Conservation (phyloP, 352 stramenopile genomes). For the Globisporangium emineosum region DNA sequence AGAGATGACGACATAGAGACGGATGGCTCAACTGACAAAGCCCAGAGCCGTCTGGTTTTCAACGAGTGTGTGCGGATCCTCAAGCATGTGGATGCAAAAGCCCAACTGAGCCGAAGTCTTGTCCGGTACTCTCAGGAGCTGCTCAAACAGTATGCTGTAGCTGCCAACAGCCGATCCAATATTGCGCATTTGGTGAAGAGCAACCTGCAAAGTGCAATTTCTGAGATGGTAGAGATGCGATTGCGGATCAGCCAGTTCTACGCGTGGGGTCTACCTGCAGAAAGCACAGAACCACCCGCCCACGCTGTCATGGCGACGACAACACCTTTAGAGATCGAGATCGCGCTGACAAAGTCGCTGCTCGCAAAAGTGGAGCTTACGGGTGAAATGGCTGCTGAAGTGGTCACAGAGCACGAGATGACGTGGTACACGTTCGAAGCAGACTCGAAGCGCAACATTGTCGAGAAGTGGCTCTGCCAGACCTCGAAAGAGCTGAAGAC, state of each 20-base stretch:
- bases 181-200: background rate
- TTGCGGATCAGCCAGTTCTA: conserved; percentile 1
- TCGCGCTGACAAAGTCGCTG: conserved; percentile 35
- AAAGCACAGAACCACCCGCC: background rate
- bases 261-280: background rate
- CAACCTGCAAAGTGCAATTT: conserved; percentile 9
- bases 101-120: conserved; percentile 7
- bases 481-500: conserved; percentile 28
- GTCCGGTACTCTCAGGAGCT: background rate
- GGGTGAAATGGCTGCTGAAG: conserved; percentile 23
- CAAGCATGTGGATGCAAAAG: conserved; percentile 11
- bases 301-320: background rate
- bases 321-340: conserved; percentile 24
- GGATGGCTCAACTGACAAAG: background rate
- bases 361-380: conserved; percentile 35
- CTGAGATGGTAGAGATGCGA: background rate
- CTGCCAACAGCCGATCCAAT: background rate
- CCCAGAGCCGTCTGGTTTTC: conserved; percentile 2
- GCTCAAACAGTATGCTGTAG: background rate
- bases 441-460: conserved; percentile 39
- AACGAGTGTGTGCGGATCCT: conserved; percentile 19
- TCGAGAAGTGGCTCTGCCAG: conserved; percentile 70
- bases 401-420: conserved; percentile 52
- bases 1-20: background rate
- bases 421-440: conserved; percentile 61